phyloP scores from a whole-genome alignment of 768 basidiomycete species.

The Paxillus rubicundulus region DNA sequence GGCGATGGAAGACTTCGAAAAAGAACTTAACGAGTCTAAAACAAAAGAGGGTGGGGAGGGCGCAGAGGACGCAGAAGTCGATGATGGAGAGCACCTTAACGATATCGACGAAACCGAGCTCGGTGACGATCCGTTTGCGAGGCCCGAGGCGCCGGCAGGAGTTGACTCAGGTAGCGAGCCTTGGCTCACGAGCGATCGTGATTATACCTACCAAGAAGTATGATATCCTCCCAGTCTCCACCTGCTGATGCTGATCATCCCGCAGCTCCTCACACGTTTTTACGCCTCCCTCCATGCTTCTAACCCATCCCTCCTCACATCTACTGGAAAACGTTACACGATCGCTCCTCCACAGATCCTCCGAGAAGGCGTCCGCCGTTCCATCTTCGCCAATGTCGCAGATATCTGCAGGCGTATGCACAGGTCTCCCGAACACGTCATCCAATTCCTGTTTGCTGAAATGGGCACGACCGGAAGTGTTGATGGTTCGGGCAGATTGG shows the following conservation, averaged over 20 bases:
- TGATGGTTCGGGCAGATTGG: slow-evolving; percentile 85
- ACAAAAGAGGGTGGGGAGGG: slow-evolving; percentile 62
- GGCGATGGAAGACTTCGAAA: slow-evolving; percentile 91
- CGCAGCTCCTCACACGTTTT: slow-evolving; percentile 83
- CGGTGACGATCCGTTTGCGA: slow-evolving; percentile 84
- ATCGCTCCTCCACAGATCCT: slow-evolving; percentile 94
- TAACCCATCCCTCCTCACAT: slow-evolving; percentile 85
- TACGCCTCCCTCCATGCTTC: slow-evolving; percentile 88
- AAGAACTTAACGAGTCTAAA: slow-evolving; percentile 76
- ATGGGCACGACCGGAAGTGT: slow-evolving; percentile 97
- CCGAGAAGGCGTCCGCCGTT: slow-evolving; percentile 96
- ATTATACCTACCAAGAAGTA: slow-evolving; percentile 95
- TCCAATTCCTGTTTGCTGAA: slow-evolving; percentile 95
- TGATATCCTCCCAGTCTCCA: slow-evolving; percentile 12
- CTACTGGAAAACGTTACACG: slow-evolving; percentile 90
- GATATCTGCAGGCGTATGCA: slow-evolving; percentile 99
- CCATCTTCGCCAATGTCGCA: slow-evolving; percentile 93
- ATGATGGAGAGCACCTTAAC: slow-evolving; percentile 62
- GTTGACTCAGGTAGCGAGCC: slow-evolving; percentile 78
- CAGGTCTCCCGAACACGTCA: slow-evolving; percentile 95
- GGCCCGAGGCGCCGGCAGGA: slow-evolving; percentile 50
- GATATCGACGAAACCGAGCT: slow-evolving; percentile 79
- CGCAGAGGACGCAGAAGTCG: slow-evolving; percentile 52
- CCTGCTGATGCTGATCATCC: background rate
- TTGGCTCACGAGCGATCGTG: slow-evolving; percentile 91